Conservation (phyloP, 352 stramenopile species). For the Phytophthora meadii region DNA sequence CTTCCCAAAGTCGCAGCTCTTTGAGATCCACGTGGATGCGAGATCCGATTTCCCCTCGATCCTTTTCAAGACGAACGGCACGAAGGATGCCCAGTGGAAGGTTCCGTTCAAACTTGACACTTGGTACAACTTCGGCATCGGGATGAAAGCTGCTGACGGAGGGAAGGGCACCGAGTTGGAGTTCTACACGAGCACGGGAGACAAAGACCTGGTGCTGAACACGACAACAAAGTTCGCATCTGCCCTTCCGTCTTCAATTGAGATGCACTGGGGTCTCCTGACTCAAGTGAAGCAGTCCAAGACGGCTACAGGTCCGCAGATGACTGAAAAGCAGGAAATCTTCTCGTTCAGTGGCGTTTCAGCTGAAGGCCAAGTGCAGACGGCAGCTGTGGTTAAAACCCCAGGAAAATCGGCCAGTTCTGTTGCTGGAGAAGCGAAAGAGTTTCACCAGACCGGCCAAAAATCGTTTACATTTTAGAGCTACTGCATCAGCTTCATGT, state of each 20-base stretch:
- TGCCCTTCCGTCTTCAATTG: conserved; percentile 25
- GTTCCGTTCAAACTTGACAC: conserved; percentile 37
- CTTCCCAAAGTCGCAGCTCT: conserved; percentile 55
- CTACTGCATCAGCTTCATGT: too few species aligned
- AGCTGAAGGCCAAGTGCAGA: conserved; percentile 29
- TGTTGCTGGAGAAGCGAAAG: conserved; percentile 6
- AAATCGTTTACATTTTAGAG: conserved; percentile 25
- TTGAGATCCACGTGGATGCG: conserved; percentile 51
- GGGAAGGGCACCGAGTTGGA: conserved; percentile 28
- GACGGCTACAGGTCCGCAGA: conserved; percentile 41
- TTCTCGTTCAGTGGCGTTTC: conserved; percentile 63
- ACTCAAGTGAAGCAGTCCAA: conserved; percentile 59
- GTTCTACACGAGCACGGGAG: conserved; percentile 53
- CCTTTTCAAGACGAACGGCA: conserved; percentile 44
- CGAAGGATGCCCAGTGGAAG: conserved; percentile 44
- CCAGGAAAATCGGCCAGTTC: conserved; percentile 1
- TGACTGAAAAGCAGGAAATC: conserved; percentile 52
- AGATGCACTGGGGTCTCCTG: conserved; percentile 60
- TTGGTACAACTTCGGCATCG: conserved; percentile 46
- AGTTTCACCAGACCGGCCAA: conserved; percentile 10
- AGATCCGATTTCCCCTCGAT: conserved; percentile 41
- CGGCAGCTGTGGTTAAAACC: neutral
- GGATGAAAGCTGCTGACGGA: conserved; percentile 27
- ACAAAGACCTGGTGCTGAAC: conserved; percentile 34
- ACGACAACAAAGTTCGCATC: conserved; percentile 26